Base-by-base conservation (phyloP, 2,329 filamentous ascomycete genomes). In the Calcarisporium arbuscula region DNA sequence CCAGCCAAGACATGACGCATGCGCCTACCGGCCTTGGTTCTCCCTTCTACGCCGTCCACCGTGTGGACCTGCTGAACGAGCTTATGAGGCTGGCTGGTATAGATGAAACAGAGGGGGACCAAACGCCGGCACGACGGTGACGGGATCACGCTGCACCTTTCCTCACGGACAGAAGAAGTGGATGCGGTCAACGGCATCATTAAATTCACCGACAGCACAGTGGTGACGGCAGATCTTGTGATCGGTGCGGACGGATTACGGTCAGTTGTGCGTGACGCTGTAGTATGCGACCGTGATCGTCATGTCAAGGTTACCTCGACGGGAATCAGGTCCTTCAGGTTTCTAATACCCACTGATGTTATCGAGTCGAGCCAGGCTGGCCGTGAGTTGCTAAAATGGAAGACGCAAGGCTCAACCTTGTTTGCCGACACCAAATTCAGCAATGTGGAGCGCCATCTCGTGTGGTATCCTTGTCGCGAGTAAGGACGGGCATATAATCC, bases 391-490 rank as follows among this genome's bases (percentile, higher is more conserved):
- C 19, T 33, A 25, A 25, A 16, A 20, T 17, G 18, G 28, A 40
- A 40, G 25, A 14, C 11, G 11, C 17, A 10, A 8, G 37, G 37
- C 6, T 19, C 18, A 6, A 27, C 26, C 19, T 16, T 36, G 23
- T 17, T 33, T 6, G 30, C 30, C n/a, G 37, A 40, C 29, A 40
- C 37, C n/a, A n/a, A n/a, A 26, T 12, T 28, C 20, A 18, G 28
- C 18, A 23, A 36, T 15, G 30, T 11, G 17, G 33, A 35, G 14
- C 33, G 37, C 12, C 34, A 32, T 18, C 32, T 40, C n/a, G 26
- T 36, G 20, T 40, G 37, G 37, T 40, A 40, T 35, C 18, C 33
- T 15, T 40, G 37, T 27, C 28, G 37, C 28, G 33, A 32, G 33
- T 36, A 31, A 8, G n/a, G n/a, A n/a, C n/a, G n/a, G n/a, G n/a